These are phyloP conservation scores for Ceratocystis ficicola DNA, from an alignment of 2,329 filamentous ascomycete genomes.

Conservation along the genomic window DNA sequence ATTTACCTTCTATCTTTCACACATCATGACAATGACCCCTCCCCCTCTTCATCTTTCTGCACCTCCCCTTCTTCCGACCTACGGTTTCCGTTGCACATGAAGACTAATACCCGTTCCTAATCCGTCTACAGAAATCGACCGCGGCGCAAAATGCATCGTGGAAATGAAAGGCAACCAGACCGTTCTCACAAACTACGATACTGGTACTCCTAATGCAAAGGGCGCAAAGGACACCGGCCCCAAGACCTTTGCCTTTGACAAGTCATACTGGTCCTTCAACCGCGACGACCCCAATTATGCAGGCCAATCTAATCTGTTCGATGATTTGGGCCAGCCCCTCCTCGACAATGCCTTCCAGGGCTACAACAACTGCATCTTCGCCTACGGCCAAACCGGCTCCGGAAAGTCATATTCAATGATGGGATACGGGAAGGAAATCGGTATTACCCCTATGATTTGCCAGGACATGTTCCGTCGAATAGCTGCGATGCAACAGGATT, in stretches of 20 bases:
- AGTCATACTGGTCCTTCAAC: slow-evolving; percentile 96
- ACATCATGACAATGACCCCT: not conserved
- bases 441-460: slow-evolving; percentile 94
- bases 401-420: slow-evolving; percentile 99
- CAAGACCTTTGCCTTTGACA: slow-evolving; percentile 91
- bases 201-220: slow-evolving; percentile 63
- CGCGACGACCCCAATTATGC: slow-evolving; percentile 71
- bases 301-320: slow-evolving; percentile 77
- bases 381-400: slow-evolving; percentile 94
- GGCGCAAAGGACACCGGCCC: slow-evolving; percentile 55
- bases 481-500: slow-evolving; percentile 54
- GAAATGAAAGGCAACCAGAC: slow-evolving; percentile 94
- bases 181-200: slow-evolving; percentile 65
- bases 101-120: no score
- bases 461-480: slow-evolving; percentile 96
- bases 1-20: slow-evolving; percentile 1
- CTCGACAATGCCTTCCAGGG: slow-evolving; percentile 96
- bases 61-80: no score
- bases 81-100: not conserved
- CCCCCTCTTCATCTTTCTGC: not conserved
- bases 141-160: slow-evolving; percentile 90
- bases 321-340: slow-evolving; percentile 76
- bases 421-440: slow-evolving; percentile 92
- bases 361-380: slow-evolving; percentile 99
- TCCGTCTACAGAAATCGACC: slow-evolving; percentile 58